phyloP scores from a whole-genome alignment of 768 basidiomycete genomes.

The Pleurotus platypus region DNA sequence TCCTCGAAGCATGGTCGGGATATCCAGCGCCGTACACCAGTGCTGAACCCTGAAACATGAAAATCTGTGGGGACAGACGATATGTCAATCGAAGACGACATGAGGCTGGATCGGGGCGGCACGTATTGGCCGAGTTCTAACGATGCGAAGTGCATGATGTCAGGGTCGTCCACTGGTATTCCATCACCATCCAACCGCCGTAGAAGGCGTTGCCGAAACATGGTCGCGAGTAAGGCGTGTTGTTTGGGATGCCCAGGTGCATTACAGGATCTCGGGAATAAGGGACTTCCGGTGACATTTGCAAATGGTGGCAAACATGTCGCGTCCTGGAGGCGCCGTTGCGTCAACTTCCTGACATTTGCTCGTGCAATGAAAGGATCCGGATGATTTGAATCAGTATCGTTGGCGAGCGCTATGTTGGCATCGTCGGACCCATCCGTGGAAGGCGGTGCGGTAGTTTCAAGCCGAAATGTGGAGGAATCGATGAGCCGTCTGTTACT shows the following conservation, averaged over 20 bases:
- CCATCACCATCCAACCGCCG: constrained; percentile 25
- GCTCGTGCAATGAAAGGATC: constrained; percentile 28
- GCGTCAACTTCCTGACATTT: constrained; percentile 39
- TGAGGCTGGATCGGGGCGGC: not conserved
- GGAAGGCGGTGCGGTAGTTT: constrained; percentile 4
- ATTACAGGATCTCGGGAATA: constrained; percentile 61
- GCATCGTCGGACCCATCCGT: constrained; percentile 35
- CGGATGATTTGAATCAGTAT: constrained; percentile 16
- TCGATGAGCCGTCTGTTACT: constrained; percentile 13
- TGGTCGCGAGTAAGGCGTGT: constrained; percentile 37
- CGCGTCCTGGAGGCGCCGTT: constrained; percentile 40
- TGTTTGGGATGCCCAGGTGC: constrained; percentile 27
- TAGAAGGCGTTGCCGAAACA: constrained; percentile 52
- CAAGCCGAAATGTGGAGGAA: constrained; percentile 17
- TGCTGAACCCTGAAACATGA: constrained; percentile 36
- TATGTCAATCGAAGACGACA: not conserved
- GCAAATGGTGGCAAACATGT: constrained; percentile 48
- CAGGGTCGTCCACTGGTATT: constrained; percentile 7
- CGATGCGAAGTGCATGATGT: constrained; percentile 16
- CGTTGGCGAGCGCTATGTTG: constrained; percentile 14
- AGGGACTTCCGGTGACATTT: constrained; percentile 27
- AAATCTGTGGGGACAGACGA: not conserved
- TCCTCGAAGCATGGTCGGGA: constrained; percentile 77
- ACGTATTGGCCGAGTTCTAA: not conserved
- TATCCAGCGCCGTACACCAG: constrained; percentile 66